Evolutionary conservation across 176 grass and related monocot genomes (phyloP).

Genomic region (Zoysia japonica): DNA sequence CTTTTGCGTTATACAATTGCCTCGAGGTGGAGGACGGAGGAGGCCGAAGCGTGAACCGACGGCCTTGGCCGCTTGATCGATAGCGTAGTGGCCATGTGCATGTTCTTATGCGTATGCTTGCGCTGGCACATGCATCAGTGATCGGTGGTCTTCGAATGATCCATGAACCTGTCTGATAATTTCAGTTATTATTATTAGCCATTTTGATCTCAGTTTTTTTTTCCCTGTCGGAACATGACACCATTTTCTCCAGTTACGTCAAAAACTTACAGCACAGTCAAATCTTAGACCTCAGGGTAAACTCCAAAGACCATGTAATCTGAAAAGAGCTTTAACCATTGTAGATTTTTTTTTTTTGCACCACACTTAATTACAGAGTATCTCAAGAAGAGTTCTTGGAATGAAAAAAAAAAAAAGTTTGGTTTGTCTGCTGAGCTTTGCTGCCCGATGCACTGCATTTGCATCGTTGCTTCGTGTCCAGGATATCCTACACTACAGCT

Average conservation of each 20-base stretch:
- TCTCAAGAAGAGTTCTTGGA: neutral
- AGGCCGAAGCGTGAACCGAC: neutral
- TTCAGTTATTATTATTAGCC: neutral
- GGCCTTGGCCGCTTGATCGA: too few species aligned
- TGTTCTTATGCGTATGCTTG: neutral
- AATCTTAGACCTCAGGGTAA: neutral
- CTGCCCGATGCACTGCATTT: neutral
- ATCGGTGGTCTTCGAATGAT: slow-evolving; percentile 17
- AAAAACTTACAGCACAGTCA: neutral
- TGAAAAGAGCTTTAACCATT: neutral
- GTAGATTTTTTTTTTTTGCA: neutral
- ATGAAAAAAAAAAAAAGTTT: neutral
- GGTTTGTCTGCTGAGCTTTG: neutral
- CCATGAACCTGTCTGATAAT: neutral
- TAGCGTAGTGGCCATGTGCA: slow-evolving; percentile 5
- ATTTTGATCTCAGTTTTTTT: slow-evolving; percentile 17
- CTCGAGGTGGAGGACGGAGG: neutral
- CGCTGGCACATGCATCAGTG: neutral
- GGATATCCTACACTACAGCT: neutral
- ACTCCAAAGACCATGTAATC: neutral
- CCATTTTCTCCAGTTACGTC: neutral
- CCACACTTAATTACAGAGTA: neutral
- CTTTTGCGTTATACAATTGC: slow-evolving; percentile 32
- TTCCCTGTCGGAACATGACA: neutral
- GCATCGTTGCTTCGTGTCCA: slow-evolving; percentile 19